phyloP scores from a whole-genome alignment of 2,329 filamentous ascomycete species.

The Pleoardoris graminearum region DNA sequence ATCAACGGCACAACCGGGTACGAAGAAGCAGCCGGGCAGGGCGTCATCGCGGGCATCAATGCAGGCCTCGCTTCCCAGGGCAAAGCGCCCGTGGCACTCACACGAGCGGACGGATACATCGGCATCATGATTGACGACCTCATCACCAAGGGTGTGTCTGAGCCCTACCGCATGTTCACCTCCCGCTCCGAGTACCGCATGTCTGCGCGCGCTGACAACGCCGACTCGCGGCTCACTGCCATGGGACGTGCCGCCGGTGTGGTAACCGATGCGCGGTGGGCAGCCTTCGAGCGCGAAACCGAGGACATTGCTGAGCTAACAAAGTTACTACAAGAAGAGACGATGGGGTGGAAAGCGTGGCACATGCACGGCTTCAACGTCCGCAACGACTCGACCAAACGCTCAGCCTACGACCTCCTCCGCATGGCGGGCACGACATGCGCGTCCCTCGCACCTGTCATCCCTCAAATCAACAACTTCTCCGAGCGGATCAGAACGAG shows the following conservation, averaged over 20 bases:
- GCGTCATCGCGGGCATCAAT: constrained; percentile 89
- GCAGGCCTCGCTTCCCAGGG: constrained; percentile 78
- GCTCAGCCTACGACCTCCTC: constrained; percentile 79
- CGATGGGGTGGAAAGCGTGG: constrained; percentile 68
- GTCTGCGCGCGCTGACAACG: constrained; percentile 89
- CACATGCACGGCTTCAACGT: constrained; percentile 69
- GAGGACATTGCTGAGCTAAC: constrained; percentile 70
- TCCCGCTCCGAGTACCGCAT: constrained; percentile 94
- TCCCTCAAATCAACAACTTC: constrained; percentile 62
- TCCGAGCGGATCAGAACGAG: constrained; percentile 64
- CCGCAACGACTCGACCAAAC: constrained; percentile 65
- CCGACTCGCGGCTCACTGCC: constrained; percentile 80
- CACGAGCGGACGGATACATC: constrained; percentile 89
- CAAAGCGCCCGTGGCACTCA: constrained; percentile 68
- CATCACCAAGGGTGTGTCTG: constrained; percentile 92
- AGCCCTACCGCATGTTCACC: constrained; percentile 99
- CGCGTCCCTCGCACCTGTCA: constrained; percentile 58
- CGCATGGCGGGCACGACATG: constrained; percentile 62
- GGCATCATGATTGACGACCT: constrained; percentile 99
- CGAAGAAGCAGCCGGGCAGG: constrained; percentile 94
- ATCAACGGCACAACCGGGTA: constrained; percentile 99
- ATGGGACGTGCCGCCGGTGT: constrained; percentile 77
- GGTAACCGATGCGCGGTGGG: constrained; percentile 79
- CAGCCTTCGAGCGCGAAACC: constrained; percentile 65
- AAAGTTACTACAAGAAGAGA: constrained; percentile 60